phyloP scores from a whole-genome alignment of 83 land plant species.

The Isoetes engelmannii region DNA sequence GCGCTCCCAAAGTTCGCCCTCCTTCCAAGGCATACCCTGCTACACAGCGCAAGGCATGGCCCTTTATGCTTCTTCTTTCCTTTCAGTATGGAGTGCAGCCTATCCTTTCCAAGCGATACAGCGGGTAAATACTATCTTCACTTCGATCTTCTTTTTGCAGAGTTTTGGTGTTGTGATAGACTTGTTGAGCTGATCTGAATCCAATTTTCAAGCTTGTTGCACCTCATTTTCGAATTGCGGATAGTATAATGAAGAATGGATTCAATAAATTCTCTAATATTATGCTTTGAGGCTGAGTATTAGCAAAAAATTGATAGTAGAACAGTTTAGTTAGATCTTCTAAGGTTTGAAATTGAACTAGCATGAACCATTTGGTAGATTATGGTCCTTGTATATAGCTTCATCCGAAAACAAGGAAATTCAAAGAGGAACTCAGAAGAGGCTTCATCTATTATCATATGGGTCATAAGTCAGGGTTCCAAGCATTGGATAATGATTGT shows the following conservation, averaged over 20 bases:
- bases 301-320: neutral
- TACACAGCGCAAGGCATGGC: constrained; percentile 10
- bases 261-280: neutral
- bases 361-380: too few relatives aligned
- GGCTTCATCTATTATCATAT: too few relatives aligned
- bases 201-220: neutral
- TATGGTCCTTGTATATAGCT: too few relatives aligned
- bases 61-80: constrained; percentile 63
- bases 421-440: too few relatives aligned
- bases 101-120: constrained; percentile 83
- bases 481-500: too few relatives aligned
- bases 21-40: too few relatives aligned
- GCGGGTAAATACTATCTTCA: constrained; percentile 38
- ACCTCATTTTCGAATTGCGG: constrained; percentile 6
- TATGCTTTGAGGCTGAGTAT: neutral
- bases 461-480: too few relatives aligned
- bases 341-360: too few relatives aligned
- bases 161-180: neutral
- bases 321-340: too few relatives aligned
- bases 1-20: too few relatives aligned
- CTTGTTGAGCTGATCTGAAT: neutral
- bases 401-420: too few relatives aligned
- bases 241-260: too few relatives aligned
- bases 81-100: constrained; percentile 95
- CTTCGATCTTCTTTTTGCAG: constrained; percentile 1